These are phyloP conservation scores for Naganishia friedmannii DNA, from an alignment of 768 basidiomycete genomes.

Conservation along the genomic window DNA sequence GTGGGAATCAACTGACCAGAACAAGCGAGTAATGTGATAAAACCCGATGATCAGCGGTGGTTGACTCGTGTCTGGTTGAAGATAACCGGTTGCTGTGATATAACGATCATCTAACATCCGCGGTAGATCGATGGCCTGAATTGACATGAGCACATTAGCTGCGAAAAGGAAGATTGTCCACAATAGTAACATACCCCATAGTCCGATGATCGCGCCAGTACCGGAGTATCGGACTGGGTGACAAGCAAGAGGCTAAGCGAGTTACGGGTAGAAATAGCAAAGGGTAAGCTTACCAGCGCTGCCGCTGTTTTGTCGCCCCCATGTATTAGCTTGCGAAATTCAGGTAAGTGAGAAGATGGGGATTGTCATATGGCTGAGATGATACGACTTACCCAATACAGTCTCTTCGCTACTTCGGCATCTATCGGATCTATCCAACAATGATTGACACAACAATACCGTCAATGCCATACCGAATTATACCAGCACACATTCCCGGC, in stretches of 20 bases:
- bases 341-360: too few relatives aligned
- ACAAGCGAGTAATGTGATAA: constrained; percentile 25
- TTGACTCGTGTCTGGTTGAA: constrained; percentile 7
- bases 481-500: background rate
- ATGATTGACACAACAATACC: background rate
- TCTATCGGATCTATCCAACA: constrained; percentile 13
- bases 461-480: background rate
- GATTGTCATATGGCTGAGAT: background rate
- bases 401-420: constrained; percentile 22
- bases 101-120: constrained; percentile 23
- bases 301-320: constrained; percentile 25
- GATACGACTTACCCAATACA: constrained; percentile 24
- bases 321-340: constrained; percentile 16
- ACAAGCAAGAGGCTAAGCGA: background rate
- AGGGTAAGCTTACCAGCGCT: constrained; percentile 5
- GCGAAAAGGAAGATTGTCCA: background rate
- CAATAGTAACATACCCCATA: constrained; percentile 20
- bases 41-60: constrained; percentile 24
- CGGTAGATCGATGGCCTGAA: constrained; percentile 17
- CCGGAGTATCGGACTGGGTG: constrained; percentile 2
- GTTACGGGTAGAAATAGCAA: background rate
- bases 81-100: constrained; percentile 11
- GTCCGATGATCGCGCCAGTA: constrained; percentile 11
- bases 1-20: constrained; percentile 1
- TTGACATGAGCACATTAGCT: background rate